Percentiles rank a stretch among this genome's conserved stretches.
These are phyloP conservation scores for Cryptococcus amylolentus DNA, from an alignment of 1,284 basidiomycete species.

Conservation along the genomic window DNA sequence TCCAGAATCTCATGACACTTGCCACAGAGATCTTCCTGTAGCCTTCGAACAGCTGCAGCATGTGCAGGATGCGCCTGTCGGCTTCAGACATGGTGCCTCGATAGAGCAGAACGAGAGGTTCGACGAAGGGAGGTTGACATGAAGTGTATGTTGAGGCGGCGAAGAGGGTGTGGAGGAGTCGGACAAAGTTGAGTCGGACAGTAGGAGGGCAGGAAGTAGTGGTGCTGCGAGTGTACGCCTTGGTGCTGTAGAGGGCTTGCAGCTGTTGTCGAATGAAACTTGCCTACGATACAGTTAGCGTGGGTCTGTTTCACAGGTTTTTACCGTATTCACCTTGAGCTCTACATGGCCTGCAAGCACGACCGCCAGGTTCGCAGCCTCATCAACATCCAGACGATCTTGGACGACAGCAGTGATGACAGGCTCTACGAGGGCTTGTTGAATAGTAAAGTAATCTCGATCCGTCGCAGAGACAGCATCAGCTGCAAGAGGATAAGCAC, in stretches of 20 bases:
- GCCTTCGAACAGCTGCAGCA: constrained; percentile 74
- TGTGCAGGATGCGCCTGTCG: constrained; percentile 65
- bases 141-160: constrained; percentile 70
- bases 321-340: constrained; percentile 50
- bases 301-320: not conserved
- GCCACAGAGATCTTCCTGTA: constrained; percentile 65
- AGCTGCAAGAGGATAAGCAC: constrained; percentile 4
- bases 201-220: constrained; percentile 61
- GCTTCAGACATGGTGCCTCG: constrained; percentile 62
- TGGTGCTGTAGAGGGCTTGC: constrained; percentile 23
- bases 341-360: constrained; percentile 47
- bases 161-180: constrained; percentile 65
- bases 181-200: constrained; percentile 56
- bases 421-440: constrained; percentile 63
- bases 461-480: constrained; percentile 3
- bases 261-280: constrained; percentile 43
- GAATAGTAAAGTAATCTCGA: not conserved
- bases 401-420: constrained; percentile 65
- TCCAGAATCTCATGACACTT: constrained; percentile 63
- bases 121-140: constrained; percentile 70
- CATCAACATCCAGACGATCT: constrained; percentile 55
- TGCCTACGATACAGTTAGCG: constrained; percentile 20
- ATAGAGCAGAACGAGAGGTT: constrained; percentile 71
- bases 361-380: constrained; percentile 55
- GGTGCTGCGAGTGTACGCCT: constrained; percentile 54